These are phyloP conservation scores for Backusella morwellensis DNA, from an alignment of 192 early-diverging fungal genomes.

Conservation along the genomic window DNA sequence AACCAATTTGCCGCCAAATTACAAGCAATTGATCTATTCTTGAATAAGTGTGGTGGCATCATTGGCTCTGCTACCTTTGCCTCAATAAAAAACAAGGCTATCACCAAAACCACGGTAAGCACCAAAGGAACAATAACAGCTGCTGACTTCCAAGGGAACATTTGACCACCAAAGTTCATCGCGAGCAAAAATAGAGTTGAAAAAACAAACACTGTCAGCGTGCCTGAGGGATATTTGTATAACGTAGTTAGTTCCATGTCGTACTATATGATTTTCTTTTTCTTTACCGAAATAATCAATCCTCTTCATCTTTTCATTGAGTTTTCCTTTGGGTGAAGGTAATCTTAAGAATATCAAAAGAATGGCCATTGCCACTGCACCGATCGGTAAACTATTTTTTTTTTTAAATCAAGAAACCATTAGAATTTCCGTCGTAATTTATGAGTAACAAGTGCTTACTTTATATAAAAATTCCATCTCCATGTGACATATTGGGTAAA, in stretches of 20 bases:
- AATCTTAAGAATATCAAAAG: slow-evolving; percentile 39
- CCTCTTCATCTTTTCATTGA: slow-evolving; percentile 51
- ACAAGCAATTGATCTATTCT: slow-evolving; percentile 40
- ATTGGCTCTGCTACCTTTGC: slow-evolving; percentile 57
- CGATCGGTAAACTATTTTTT: slow-evolving; percentile 29
- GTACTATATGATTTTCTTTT: slow-evolving; percentile 17
- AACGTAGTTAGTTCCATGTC: not conserved
- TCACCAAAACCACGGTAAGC: slow-evolving; percentile 36
- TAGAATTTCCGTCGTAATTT: not conserved
- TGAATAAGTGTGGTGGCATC: slow-evolving; percentile 56
- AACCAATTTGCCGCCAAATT: slow-evolving; percentile 29
- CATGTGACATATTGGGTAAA: slow-evolving; percentile 37
- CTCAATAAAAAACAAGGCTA: slow-evolving; percentile 44
- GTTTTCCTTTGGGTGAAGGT: slow-evolving; percentile 23
- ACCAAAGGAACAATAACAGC: slow-evolving; percentile 49
- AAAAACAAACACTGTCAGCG: slow-evolving; percentile 40
- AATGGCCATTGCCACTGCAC: slow-evolving; percentile 40
- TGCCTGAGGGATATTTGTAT: slow-evolving; percentile 11
- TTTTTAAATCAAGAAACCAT: not conserved
- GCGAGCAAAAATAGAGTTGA: slow-evolving; percentile 58
- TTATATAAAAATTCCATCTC: slow-evolving; percentile 41
- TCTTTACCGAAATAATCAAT: slow-evolving; percentile 61
- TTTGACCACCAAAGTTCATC: slow-evolving; percentile 62
- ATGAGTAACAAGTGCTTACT: slow-evolving; percentile 19
- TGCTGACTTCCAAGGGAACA: slow-evolving; percentile 51